Evolutionary conservation across 768 basidiomycete species (phyloP).

Genomic region (Tricholoma matsutake): DNA sequence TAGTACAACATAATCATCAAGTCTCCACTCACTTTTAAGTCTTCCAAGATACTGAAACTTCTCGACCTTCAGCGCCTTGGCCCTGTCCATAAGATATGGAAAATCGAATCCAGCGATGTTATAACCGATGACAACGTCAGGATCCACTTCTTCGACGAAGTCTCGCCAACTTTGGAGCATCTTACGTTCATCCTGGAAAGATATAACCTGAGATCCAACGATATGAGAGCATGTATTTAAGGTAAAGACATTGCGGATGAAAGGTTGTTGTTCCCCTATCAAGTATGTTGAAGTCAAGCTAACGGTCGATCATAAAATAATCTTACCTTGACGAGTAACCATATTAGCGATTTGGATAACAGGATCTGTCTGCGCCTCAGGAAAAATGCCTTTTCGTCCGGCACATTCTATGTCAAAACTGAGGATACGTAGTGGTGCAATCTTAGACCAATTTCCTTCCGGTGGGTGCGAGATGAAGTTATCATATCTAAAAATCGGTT

Average conservation of each 20-base stretch:
- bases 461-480: conserved; percentile 87
- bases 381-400: conserved; percentile 95
- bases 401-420: conserved; percentile 99
- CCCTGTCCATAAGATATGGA: conserved; percentile 92
- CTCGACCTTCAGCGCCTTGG: conserved; percentile 68
- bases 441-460: conserved; percentile 88
- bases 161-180: conserved; percentile 86
- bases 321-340: conserved; percentile 94
- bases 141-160: conserved; percentile 87
- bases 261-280: conserved; percentile 86
- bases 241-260: conserved; percentile 95
- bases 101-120: conserved; percentile 95
- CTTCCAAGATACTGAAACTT: conserved; percentile 77
- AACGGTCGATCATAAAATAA: background rate
- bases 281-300: background rate
- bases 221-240: conserved; percentile 93
- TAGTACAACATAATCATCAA: background rate
- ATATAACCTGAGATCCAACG: conserved; percentile 94
- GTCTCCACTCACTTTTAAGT: conserved; percentile 53
- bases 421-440: conserved; percentile 90
- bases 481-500: conserved; percentile 56
- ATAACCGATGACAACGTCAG: conserved; percentile 95
- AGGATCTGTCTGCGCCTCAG: conserved; percentile 85
- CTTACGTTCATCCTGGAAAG: conserved; percentile 69
- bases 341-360: conserved; percentile 99